Evolutionary conservation across 331 rosid species (phyloP), one percentile per base, ranked within the genome.

Genomic region (Pyrus hybrid): DNA sequence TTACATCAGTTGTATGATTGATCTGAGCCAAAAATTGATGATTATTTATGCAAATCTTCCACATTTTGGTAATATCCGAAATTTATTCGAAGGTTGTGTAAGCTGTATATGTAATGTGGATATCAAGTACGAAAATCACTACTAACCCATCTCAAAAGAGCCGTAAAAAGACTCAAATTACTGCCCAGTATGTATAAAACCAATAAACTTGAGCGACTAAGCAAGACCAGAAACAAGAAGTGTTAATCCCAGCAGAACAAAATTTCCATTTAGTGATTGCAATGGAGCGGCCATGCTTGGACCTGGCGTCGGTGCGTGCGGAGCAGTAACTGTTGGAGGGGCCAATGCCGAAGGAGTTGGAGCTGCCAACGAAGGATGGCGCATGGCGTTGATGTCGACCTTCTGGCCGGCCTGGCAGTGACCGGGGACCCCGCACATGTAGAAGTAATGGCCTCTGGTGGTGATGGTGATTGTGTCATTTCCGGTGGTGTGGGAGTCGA

Each of bases 391-490:
- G 17, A 95, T 89, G 76, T 95, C 97, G 53, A 94, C 87, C 86
- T 87, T 94, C 71, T 90, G 96, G 32, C 99, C 96, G 13, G 91
- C 82, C 76, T 90, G 87, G 70, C 99, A 94, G 68, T 94, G 99
- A 7, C 99, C 97, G 7, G 97, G 96, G 22, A 90, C 91, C 1
- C 97, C 99, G 61, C 99, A 94, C 67, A 94, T 22, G 82, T 86
- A 92, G 80, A 86, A 92, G 68, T 94, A 96, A 63, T 94, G 97
- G 61, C 99, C 96, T 77, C 79, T 67, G 26, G 68, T 79, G 18
- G 66, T 85, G 72, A 94, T 83, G 13, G 78, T 72, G 60, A 90
- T 82, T 51, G 93, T 10, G 80, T 94, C 99, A 30, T 94, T 94
- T 28, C 99, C 99, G 2, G 96, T 81, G 62, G 82, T 77, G 79